A percentile compares a stretch with the other conserved stretches of the same genome.
Conservation (phyloP, 352 stramenopile genomes). For the Pythium sp. region DNA sequence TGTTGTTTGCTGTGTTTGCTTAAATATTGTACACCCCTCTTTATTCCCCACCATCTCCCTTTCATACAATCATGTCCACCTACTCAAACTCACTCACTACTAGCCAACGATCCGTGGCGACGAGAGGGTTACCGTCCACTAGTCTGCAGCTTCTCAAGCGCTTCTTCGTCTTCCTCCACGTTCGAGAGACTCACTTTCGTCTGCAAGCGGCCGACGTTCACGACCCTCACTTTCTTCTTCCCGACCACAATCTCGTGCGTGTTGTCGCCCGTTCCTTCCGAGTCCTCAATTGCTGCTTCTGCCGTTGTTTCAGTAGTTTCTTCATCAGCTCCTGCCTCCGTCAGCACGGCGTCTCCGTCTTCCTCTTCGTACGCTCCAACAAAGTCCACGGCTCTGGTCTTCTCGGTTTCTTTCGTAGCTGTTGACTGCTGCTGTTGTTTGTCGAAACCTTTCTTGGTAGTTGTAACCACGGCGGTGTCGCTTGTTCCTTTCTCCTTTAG, state of each 20-base stretch:
- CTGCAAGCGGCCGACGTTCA: slow-evolving; percentile 35
- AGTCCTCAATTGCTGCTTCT: neutral
- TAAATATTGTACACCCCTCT: slow-evolving; percentile 7
- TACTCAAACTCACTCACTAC: neutral
- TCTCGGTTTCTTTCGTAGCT: neutral
- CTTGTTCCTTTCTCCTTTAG: neutral
- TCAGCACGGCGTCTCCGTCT: slow-evolving; percentile 6
- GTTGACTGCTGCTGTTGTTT: slow-evolving; percentile 8
- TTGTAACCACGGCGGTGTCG: neutral
- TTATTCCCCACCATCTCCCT: neutral
- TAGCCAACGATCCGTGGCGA: no score
- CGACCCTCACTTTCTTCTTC: slow-evolving; percentile 40
- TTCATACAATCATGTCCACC: neutral
- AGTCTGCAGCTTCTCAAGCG: neutral
- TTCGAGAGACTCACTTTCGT: slow-evolving; percentile 32
- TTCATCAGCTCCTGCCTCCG: slow-evolving; percentile 10
- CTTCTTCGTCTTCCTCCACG: neutral
- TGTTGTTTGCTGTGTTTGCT: neutral
- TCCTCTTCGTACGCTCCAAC: slow-evolving; percentile 18
- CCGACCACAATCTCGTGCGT: slow-evolving; percentile 31
- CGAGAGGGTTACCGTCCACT: slow-evolving; percentile 4
- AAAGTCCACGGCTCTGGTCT: slow-evolving; percentile 12
- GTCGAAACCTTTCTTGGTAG: neutral
- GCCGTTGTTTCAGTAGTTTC: neutral
- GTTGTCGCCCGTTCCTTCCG: slow-evolving; percentile 14